These are phyloP conservation scores for Talaromyces sp. DNA, from an alignment of 2,329 filamentous ascomycete genomes.

Conservation along the genomic window DNA sequence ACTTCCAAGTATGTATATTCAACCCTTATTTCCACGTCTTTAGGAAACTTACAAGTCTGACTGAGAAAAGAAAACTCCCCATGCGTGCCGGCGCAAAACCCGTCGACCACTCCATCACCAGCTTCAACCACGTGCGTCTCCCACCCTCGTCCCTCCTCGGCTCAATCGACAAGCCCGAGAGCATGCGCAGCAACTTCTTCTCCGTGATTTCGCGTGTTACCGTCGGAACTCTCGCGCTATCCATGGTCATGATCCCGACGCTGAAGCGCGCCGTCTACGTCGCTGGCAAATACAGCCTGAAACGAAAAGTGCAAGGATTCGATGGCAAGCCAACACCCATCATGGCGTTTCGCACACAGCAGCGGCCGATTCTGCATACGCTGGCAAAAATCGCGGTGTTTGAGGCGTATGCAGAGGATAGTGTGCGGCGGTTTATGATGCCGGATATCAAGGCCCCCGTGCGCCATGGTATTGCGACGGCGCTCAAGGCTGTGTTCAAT, in stretches of 20 bases:
- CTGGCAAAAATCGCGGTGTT: conserved; percentile 17
- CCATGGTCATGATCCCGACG: conserved; percentile 11
- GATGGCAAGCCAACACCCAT: conserved; percentile 13
- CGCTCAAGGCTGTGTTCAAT: conserved; percentile 10
- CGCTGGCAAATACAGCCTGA: conserved; percentile 16
- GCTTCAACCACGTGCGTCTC: conserved; percentile 27
- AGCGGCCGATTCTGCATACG: conserved; percentile 19
- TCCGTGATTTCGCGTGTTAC: conserved; percentile 13
- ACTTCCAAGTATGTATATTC: conserved; percentile 14
- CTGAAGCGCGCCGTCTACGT: conserved; percentile 17
- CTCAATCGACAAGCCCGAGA: conserved; percentile 6
- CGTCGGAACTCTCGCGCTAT: conserved; percentile 14
- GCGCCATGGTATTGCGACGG: conserved; percentile 9
- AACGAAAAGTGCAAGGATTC: conserved; percentile 12
- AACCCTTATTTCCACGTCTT: too few relatives aligned
- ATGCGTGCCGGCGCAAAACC: conserved; percentile 24
- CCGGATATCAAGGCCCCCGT: neutral
- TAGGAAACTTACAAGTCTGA: neutral
- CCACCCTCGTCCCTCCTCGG: conserved; percentile 23
- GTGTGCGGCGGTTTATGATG: neutral
- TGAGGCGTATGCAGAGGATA: conserved; percentile 12
- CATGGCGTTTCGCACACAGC: conserved; percentile 20
- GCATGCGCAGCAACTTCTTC: conserved; percentile 24
- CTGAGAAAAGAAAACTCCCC: conserved; percentile 12
- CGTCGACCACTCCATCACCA: conserved; percentile 27